These are phyloP conservation scores for Blastobotrys parvus DNA, from an alignment of 805 yeast genomes.

Conservation along the genomic window DNA sequence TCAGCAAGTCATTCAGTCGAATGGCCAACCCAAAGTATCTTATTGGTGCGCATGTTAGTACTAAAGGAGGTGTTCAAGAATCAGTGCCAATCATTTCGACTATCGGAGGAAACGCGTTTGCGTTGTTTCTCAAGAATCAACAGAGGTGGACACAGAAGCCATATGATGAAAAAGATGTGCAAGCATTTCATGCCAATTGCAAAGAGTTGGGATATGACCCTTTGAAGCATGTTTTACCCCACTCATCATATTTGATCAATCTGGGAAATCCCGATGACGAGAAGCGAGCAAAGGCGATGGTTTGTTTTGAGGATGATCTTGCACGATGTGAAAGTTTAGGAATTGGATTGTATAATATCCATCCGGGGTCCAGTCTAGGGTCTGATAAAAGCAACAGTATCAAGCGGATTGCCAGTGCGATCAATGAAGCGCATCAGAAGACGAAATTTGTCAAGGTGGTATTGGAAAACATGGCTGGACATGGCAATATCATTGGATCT, in stretches of 20 bases:
- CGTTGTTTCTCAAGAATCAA: conserved; percentile 83
- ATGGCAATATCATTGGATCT: conserved; percentile 84
- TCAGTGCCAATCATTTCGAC: conserved; percentile 51
- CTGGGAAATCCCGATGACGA: conserved; percentile 82
- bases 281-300: conserved; percentile 67
- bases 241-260: conserved; percentile 90
- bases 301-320: conserved; percentile 77
- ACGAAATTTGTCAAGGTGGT: conserved; percentile 81
- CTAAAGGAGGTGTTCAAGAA: conserved; percentile 65
- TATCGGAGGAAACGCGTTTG: conserved; percentile 73
- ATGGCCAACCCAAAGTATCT: conserved; percentile 4
- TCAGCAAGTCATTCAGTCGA: not conserved
- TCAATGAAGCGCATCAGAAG: conserved; percentile 66
- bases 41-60: conserved; percentile 85
- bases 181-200: conserved; percentile 57
- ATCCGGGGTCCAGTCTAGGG: conserved; percentile 73
- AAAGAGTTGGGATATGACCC: conserved; percentile 59
- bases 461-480: conserved; percentile 97
- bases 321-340: conserved; percentile 77
- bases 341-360: conserved; percentile 84
- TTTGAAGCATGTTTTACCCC: conserved; percentile 76
- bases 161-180: conserved; percentile 56
- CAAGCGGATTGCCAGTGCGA: conserved; percentile 61
- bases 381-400: conserved; percentile 63
- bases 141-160: conserved; percentile 86